Percentiles rank a stretch among this genome's conserved stretches.
Conservation (phyloP, 345 rosid genomes). For the Populus ilicifolia region DNA sequence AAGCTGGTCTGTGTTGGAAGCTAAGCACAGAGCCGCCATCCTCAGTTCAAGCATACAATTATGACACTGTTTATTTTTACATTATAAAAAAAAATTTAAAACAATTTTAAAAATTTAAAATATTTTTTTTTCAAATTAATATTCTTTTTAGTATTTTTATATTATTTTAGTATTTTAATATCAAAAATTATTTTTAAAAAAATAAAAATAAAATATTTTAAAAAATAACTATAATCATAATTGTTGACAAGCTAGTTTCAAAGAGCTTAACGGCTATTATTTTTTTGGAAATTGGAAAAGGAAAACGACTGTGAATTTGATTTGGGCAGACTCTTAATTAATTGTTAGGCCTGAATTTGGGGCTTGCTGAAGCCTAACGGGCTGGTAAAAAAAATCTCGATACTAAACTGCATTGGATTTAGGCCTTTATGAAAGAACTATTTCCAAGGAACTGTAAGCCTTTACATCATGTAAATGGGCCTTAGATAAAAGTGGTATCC, state of each 20-base stretch:
- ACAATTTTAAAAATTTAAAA: too few species aligned
- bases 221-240: fast-evolving
- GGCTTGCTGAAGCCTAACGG: neutral
- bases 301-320: neutral
- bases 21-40: conserved; percentile 30
- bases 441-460: neutral
- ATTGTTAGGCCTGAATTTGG: neutral
- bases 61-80: too few species aligned
- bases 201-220: too few species aligned
- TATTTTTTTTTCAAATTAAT: too few species aligned
- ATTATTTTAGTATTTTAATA: too few species aligned
- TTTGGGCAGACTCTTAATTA: neutral
- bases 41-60: conserved; percentile 13
- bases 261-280: neutral
- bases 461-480: neutral
- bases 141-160: too few species aligned
- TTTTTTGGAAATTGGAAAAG: neutral
- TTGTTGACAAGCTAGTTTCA: too few species aligned
- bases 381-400: neutral
- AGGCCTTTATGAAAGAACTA: neutral
- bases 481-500: neutral
- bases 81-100: too few species aligned
- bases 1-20: conserved; percentile 50
- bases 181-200: too few species aligned
- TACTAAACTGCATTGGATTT: neutral